These are phyloP conservation scores for Colletotrichum sp. DNA, from an alignment of 2,329 filamentous ascomycete species.

Conservation along the genomic window DNA sequence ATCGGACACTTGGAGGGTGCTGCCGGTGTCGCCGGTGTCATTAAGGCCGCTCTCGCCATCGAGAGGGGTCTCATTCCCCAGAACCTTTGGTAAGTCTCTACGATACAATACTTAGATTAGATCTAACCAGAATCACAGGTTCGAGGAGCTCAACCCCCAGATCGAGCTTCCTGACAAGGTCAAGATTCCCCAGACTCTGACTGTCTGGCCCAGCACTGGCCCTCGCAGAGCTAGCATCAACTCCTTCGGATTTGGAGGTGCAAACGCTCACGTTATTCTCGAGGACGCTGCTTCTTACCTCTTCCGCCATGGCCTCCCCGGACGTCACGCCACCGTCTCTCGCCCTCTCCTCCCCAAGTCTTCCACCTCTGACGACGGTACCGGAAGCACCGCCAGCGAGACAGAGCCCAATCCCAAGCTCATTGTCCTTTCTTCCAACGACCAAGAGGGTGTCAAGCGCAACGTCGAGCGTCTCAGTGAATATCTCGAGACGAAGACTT, in stretches of 20 bases:
- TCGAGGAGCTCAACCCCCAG: constrained; percentile 27
- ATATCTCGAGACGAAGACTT: constrained; percentile 43
- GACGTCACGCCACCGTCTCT: neutral
- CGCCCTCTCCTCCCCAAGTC: neutral
- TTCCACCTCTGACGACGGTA: neutral
- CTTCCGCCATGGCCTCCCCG: constrained; percentile 4
- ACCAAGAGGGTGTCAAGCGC: constrained; percentile 38
- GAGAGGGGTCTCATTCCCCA: constrained; percentile 56
- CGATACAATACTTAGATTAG: neutral
- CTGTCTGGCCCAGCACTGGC: constrained; percentile 1
- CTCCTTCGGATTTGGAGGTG: constrained; percentile 51
- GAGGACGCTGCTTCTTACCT: constrained; percentile 25
- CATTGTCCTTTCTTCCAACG: constrained; percentile 46
- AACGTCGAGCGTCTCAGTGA: constrained; percentile 40
- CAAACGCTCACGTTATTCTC: constrained; percentile 48
- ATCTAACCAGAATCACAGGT: neutral
- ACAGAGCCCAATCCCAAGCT: constrained; percentile 30
- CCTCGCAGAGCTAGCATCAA: constrained; percentile 36
- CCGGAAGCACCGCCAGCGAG: neutral
- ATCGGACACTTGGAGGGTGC: constrained; percentile 59
- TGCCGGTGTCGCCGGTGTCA: constrained; percentile 56
- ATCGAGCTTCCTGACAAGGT: constrained; percentile 24
- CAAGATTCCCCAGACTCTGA: constrained; percentile 2
- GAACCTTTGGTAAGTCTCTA: constrained; percentile 33
- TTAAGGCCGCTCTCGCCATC: constrained; percentile 55